Percentiles rank a stretch among this genome's conserved stretches.
These are phyloP conservation scores for Tillandsia fasciculata DNA, from an alignment of 176 grass and related monocot species.

Conservation along the genomic window DNA sequence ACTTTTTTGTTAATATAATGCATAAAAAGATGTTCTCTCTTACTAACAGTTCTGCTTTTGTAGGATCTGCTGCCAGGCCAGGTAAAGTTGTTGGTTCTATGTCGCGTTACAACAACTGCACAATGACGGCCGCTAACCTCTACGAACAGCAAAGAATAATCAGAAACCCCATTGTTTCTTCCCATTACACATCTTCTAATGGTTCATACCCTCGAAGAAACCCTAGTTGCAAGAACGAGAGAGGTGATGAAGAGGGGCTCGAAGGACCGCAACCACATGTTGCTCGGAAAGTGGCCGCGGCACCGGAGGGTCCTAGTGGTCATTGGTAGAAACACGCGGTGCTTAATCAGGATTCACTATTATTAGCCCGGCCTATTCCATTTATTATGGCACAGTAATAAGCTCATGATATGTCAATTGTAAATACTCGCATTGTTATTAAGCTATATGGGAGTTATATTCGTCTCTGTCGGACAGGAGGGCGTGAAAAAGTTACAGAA, in stretches of 20 bases:
- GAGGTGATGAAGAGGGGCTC: constrained; percentile 48
- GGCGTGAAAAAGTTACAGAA: neutral
- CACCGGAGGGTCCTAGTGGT: constrained; percentile 39
- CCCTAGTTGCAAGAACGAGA: constrained; percentile 70
- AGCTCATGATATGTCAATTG: neutral
- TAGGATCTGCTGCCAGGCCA: constrained; percentile 45
- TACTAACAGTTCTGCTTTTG: constrained; percentile 15
- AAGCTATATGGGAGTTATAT: neutral
- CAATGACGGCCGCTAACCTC: constrained; percentile 25
- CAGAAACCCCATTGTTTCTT: constrained; percentile 32
- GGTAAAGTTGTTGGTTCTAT: constrained; percentile 49
- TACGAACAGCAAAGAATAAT: constrained; percentile 55
- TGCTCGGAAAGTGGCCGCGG: constrained; percentile 50
- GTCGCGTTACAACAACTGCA: constrained; percentile 30
- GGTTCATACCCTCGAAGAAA: constrained; percentile 66
- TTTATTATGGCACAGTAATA: neutral
- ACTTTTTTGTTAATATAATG: no score
- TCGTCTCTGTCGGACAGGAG: neutral
- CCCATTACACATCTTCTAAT: constrained; percentile 45
- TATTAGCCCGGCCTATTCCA: neutral
- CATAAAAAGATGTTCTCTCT: neutral
- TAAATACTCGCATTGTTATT: neutral
- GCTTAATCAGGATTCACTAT: neutral
- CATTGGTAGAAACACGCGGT: constrained; percentile 43
- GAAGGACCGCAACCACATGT: constrained; percentile 40